Evolutionary conservation across 495 filamentous ascomycete genomes (phyloP).

Genomic region (Aspergillus panamensis): DNA sequence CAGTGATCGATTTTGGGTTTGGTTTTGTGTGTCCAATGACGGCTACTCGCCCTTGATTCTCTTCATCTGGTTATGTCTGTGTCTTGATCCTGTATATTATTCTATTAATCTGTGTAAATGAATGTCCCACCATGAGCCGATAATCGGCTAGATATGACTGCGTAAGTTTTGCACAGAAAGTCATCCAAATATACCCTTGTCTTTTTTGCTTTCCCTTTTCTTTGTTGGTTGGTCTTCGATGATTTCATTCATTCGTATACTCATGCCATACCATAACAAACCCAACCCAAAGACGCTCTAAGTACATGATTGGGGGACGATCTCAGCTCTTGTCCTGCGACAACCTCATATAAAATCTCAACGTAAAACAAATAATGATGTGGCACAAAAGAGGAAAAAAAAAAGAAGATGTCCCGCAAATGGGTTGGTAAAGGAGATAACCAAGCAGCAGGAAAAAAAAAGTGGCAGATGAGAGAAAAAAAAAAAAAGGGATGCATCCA

Average conservation of each 20-base stretch:
- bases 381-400: slow-evolving; percentile 7
- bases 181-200: slow-evolving; percentile 4
- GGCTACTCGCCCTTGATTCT: not conserved
- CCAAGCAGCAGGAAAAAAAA: slow-evolving; percentile 4
- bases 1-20: slow-evolving; percentile 1
- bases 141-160: not conserved
- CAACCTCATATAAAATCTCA: slow-evolving; percentile 5
- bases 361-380: slow-evolving; percentile 7
- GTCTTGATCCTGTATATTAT: not conserved
- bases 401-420: slow-evolving; percentile 4
- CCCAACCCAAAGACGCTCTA: slow-evolving; percentile 15
- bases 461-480: slow-evolving; percentile 1
- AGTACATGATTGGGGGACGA: slow-evolving; percentile 5
- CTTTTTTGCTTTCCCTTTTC: not conserved
- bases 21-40: not conserved
- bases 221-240: not conserved
- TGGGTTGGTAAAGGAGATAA: slow-evolving; percentile 1
- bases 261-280: slow-evolving; percentile 30
- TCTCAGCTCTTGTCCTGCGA: slow-evolving; percentile 4
- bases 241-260: slow-evolving; percentile 43
- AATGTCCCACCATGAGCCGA: not conserved
- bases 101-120: not conserved
- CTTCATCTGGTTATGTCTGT: not conserved
- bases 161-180: not conserved
- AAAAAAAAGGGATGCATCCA: slow-evolving; percentile 16